Conservation (phyloP, 768 basidiomycete genomes). For the Daedaleopsis nitida region DNA sequence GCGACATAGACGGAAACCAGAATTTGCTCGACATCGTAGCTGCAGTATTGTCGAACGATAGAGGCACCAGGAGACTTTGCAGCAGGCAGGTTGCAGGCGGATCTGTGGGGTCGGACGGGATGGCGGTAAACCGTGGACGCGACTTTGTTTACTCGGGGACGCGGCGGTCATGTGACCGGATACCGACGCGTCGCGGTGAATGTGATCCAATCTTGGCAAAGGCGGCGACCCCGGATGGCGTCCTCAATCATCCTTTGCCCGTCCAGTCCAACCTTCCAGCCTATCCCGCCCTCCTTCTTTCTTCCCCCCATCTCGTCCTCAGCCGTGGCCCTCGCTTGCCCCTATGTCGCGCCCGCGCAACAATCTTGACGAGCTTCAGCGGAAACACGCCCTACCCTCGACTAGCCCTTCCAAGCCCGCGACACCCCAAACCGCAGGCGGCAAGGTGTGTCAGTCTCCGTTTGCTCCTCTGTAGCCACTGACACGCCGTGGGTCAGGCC, state of each 20-base stretch:
- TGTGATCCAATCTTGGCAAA: not conserved
- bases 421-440: conserved; percentile 1
- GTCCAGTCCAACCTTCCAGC: not conserved
- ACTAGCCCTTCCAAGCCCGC: conserved; percentile 1
- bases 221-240: not conserved
- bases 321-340: not conserved
- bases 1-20: conserved; percentile 68
- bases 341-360: conserved; percentile 22
- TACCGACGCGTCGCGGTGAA: conserved; percentile 15
- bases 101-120: not conserved
- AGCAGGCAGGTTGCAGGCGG: not conserved
- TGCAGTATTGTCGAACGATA: not conserved
- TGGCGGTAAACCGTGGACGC: not conserved
- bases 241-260: conserved; percentile 4
- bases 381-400: conserved; percentile 2
- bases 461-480: not conserved
- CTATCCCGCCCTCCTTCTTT: not conserved
- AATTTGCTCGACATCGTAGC: conserved; percentile 35
- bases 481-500: not conserved
- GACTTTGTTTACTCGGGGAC: conserved; percentile 1
- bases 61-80: not conserved
- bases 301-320: not conserved
- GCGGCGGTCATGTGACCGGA: conserved; percentile 17
- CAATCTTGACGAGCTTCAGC: conserved; percentile 25
- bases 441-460: conserved; percentile 10